A percentile compares a stretch with the other conserved stretches of the same genome.
These are phyloP conservation scores for Verticillium longisporum DNA, from an alignment of 2,329 filamentous ascomycete genomes.

Conservation along the genomic window DNA sequence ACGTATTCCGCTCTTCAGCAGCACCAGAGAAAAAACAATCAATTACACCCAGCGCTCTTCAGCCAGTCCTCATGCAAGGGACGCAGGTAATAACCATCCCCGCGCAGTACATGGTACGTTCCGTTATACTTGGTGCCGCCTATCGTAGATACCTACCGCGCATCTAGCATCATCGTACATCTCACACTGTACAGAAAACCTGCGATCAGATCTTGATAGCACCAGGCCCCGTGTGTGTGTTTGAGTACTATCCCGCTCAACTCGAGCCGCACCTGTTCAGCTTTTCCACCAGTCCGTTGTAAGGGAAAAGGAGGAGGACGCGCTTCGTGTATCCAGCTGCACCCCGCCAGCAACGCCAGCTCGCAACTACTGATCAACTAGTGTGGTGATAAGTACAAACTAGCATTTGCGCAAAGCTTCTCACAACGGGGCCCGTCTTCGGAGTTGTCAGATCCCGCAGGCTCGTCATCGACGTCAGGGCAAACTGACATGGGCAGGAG, in stretches of 20 bases:
- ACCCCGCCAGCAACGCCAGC: background rate
- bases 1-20: background rate
- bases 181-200: background rate
- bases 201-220: background rate
- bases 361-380: background rate
- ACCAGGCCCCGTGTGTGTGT: too few relatives aligned
- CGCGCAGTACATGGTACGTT: too few relatives aligned
- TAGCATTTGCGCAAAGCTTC: background rate
- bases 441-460: background rate
- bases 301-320: too few relatives aligned
- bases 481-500: background rate
- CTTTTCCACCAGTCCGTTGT: too few relatives aligned
- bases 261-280: too few relatives aligned
- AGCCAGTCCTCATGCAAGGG: background rate
- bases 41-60: background rate
- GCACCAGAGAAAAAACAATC: background rate
- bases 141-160: background rate
- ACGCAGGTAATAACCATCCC: background rate
- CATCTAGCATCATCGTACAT: background rate
- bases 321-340: background rate
- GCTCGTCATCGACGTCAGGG: background rate
- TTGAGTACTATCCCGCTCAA: too few relatives aligned
- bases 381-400: background rate
- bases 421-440: background rate
- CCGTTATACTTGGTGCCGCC: background rate